Conservation (phyloP, 768 basidiomycete species). For the Tylopilus vinaceipallidus region DNA sequence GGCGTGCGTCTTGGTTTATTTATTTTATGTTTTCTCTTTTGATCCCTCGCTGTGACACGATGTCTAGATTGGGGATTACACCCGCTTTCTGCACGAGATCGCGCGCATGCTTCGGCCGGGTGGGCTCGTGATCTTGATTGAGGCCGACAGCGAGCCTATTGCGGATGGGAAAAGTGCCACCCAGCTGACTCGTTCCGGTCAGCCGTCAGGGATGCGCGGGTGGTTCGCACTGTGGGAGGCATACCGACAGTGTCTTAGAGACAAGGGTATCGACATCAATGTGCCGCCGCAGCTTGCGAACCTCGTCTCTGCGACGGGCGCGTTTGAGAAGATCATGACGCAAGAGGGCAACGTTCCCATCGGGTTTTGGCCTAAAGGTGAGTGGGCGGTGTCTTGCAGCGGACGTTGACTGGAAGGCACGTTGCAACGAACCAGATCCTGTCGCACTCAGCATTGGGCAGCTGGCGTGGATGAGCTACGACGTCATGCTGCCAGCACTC, state of each 20-base stretch:
- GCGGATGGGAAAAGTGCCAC: conserved; percentile 43
- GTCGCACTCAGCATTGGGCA: conserved; percentile 63
- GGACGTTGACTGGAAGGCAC: conserved; percentile 7
- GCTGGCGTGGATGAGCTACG: conserved; percentile 72
- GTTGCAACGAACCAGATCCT: conserved; percentile 42
- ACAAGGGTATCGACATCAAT: conserved; percentile 52
- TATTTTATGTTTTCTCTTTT: conserved; percentile 1
- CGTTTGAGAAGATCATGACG: conserved; percentile 55
- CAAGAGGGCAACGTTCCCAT: conserved; percentile 63
- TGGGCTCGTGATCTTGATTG: conserved; percentile 66
- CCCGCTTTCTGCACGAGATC: conserved; percentile 57
- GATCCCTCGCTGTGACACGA: neutral
- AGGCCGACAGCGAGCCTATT: conserved; percentile 54
- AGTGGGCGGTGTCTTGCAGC: conserved; percentile 11
- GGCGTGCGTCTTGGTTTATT: conserved; percentile 37
- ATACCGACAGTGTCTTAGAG: conserved; percentile 52
- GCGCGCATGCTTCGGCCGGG: conserved; percentile 68
- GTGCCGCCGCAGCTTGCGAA: conserved; percentile 56
- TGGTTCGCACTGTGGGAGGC: conserved; percentile 68
- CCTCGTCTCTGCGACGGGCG: conserved; percentile 45
- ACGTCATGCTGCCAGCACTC: conserved; percentile 61
- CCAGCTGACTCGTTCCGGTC: conserved; percentile 31
- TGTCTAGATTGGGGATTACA: conserved; percentile 59
- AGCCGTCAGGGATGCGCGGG: conserved; percentile 44
- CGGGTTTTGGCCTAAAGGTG: conserved; percentile 68